Conservation (phyloP, 140 eudicot species). For the Oenanthe javanica region DNA sequence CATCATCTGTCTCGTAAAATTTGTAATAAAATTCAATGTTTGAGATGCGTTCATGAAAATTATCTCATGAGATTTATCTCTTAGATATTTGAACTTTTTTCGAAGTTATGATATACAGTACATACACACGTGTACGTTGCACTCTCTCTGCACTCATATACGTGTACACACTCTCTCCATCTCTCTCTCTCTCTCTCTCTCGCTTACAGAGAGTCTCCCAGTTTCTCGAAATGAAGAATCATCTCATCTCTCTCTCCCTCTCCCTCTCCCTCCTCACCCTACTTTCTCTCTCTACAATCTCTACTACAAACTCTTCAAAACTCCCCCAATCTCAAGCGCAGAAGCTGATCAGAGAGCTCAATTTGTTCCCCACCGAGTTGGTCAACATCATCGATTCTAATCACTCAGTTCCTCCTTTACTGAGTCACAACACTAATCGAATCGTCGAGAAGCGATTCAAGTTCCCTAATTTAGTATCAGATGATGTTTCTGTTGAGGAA, state of each 20-base stretch:
- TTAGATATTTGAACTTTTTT: too few relatives aligned
- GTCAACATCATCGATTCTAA: slow-evolving; percentile 42
- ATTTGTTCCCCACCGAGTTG: slow-evolving; percentile 60
- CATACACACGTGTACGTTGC: too few relatives aligned
- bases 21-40: too few relatives aligned
- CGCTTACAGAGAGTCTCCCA: neutral
- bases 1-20: too few relatives aligned
- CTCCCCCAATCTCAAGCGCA: slow-evolving; percentile 44
- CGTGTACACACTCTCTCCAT: slow-evolving; percentile 3
- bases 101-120: too few relatives aligned
- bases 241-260: slow-evolving; percentile 12
- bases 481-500: slow-evolving; percentile 35
- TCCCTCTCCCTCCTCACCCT: slow-evolving; percentile 5
- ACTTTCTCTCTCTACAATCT: slow-evolving; percentile 19
- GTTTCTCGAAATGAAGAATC: slow-evolving; percentile 23
- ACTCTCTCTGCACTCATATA: neutral
- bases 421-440: slow-evolving; percentile 16
- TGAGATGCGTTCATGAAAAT: too few relatives aligned
- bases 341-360: slow-evolving; percentile 58
- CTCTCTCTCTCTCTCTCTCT: slow-evolving; percentile 12
- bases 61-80: too few relatives aligned
- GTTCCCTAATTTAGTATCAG: slow-evolving; percentile 43
- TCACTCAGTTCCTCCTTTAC: slow-evolving; percentile 1
- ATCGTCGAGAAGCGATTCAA: slow-evolving; percentile 63
- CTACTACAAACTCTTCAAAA: slow-evolving; percentile 16